phyloP scores from a whole-genome alignment of 1,284 basidiomycete genomes.

The Moesziomyces aphidis region DNA sequence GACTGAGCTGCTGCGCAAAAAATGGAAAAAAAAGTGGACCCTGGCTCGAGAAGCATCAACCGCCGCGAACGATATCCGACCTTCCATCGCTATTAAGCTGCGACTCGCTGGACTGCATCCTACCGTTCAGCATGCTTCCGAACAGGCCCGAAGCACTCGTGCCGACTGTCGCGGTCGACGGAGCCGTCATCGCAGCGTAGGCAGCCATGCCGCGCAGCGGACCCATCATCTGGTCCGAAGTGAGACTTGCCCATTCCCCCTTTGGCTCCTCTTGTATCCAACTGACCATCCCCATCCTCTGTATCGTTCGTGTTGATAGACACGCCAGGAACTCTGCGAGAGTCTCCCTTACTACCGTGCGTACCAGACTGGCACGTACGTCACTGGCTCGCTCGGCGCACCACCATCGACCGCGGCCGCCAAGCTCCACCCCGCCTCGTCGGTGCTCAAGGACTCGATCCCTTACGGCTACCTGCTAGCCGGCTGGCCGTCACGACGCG shows the following conservation, averaged over 20 bases:
- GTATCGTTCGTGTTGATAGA: not conserved
- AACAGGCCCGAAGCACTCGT: not conserved
- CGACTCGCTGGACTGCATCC: not conserved
- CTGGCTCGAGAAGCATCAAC: not conserved
- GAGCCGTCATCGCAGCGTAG: not conserved
- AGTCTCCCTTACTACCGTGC: constrained; percentile 52
- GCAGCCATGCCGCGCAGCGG: constrained; percentile 15
- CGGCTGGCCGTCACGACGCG: constrained; percentile 44
- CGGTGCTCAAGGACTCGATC: constrained; percentile 21
- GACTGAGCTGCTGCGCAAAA: too few relatives aligned
- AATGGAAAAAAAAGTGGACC: not conserved
- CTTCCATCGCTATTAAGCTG: not conserved
- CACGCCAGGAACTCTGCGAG: constrained; percentile 54
- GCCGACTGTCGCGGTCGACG: not conserved
- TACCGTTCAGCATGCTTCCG: not conserved
- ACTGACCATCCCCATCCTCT: not conserved
- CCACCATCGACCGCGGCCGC: constrained; percentile 7
- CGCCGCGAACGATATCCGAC: too few relatives aligned
- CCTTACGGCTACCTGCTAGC: constrained; percentile 52
- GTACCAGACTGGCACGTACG: constrained; percentile 50
- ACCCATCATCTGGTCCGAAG: constrained; percentile 42
- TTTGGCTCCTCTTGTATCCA: not conserved
- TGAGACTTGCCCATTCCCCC: not conserved
- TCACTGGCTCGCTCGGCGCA: constrained; percentile 7
- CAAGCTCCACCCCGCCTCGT: not conserved